phyloP scores from a whole-genome alignment of 2,329 filamentous ascomycete genomes.

The Clonostachys sp. region DNA sequence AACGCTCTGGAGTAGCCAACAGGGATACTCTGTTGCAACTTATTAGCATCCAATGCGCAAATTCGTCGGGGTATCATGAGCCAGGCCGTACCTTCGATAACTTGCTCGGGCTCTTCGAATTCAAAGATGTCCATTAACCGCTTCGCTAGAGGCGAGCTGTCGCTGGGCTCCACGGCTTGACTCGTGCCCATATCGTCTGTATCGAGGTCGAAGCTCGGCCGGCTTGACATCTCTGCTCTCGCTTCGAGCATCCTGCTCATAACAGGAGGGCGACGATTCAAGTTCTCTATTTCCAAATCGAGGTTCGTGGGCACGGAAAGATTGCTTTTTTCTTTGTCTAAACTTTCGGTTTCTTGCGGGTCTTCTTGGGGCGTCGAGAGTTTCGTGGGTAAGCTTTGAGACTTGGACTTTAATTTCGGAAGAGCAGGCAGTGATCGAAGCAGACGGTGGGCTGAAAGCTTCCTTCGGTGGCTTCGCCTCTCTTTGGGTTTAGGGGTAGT shows the following conservation, averaged over 20 bases:
- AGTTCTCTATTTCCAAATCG: constrained; percentile 13
- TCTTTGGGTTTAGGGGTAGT: constrained; percentile 20
- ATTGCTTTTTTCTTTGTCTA: constrained; percentile 7
- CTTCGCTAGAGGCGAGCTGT: constrained; percentile 58
- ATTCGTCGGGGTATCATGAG: constrained; percentile 28
- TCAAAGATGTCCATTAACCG: constrained; percentile 81
- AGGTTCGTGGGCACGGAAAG: constrained; percentile 11
- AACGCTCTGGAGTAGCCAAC: constrained; percentile 88
- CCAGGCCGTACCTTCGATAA: constrained; percentile 54
- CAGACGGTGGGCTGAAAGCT: constrained; percentile 61
- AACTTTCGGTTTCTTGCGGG: constrained; percentile 15
- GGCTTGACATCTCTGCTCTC: constrained; percentile 55
- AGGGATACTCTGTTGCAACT: constrained; percentile 66
- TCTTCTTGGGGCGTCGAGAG: constrained; percentile 27
- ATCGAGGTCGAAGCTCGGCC: constrained; percentile 51
- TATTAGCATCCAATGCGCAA: constrained; percentile 15
- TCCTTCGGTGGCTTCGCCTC: constrained; percentile 42
- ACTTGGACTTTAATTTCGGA: constrained; percentile 36
- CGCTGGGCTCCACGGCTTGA: constrained; percentile 38
- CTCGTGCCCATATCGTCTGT: background rate
- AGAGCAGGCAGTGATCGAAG: constrained; percentile 62
- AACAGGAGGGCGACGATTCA: constrained; percentile 57
- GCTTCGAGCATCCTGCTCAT: constrained; percentile 77
- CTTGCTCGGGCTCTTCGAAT: constrained; percentile 76
- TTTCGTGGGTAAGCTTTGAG: constrained; percentile 34